phyloP scores from a whole-genome alignment of 805 yeast species.

The Yamadazyma sp. region DNA sequence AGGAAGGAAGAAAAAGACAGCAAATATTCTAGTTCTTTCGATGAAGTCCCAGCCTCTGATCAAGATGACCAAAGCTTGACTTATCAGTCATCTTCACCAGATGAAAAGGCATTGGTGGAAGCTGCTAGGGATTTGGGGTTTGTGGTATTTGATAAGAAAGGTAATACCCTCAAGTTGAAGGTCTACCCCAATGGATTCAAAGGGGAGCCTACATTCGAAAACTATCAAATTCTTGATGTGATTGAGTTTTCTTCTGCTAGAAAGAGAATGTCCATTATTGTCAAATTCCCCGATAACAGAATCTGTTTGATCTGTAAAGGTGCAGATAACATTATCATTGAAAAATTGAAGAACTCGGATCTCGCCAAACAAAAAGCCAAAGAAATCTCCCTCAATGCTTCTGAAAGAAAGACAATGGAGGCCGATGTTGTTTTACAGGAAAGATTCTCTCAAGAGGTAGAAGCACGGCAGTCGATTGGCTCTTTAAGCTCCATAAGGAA shows the following conservation, averaged over 20 bases:
- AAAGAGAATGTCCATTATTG: slow-evolving; percentile 91
- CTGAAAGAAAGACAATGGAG: slow-evolving; percentile 69
- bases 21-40: not conserved
- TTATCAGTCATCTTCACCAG: slow-evolving; percentile 96
- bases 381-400: slow-evolving; percentile 59
- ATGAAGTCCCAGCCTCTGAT: slow-evolving; percentile 7
- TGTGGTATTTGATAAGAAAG: slow-evolving; percentile 71
- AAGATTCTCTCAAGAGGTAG: slow-evolving; percentile 39
- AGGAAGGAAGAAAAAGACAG: slow-evolving; percentile 34
- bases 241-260: slow-evolving; percentile 86
- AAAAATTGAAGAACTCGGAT: slow-evolving; percentile 58
- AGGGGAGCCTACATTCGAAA: slow-evolving; percentile 58
- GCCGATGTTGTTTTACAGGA: slow-evolving; percentile 71
- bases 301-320: slow-evolving; percentile 87
- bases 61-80: slow-evolving; percentile 44
- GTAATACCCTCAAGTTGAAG: slow-evolving; percentile 60
- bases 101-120: slow-evolving; percentile 86
- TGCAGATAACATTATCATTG: slow-evolving; percentile 88
- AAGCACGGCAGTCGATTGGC: slow-evolving; percentile 22
- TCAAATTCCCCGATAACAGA: slow-evolving; percentile 71
- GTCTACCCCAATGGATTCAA: slow-evolving; percentile 84
- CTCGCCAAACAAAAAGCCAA: slow-evolving; percentile 62
- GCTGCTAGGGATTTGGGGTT: slow-evolving; percentile 97
- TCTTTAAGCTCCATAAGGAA: slow-evolving; percentile 33
- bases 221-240: slow-evolving; percentile 71